Base-by-base conservation (phyloP, 805 yeast genomes). In the Pichia scutulata region DNA sequence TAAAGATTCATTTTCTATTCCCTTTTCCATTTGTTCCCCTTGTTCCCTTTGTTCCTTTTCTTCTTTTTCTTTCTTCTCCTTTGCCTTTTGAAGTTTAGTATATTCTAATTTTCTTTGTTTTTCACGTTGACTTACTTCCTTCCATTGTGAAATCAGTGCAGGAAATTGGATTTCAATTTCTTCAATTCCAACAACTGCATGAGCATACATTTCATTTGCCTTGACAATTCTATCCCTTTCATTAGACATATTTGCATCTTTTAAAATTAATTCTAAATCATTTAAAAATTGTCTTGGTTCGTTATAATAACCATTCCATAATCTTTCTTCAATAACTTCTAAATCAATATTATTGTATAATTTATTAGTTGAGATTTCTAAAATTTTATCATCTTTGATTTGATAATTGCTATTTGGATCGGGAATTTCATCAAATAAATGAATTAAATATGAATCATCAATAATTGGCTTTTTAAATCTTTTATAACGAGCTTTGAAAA, bases 281-380 rank as follows among this genome's bases (percentile, higher is more conserved):
- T 77, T 80, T 58, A 90, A 69, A 61, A 86, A 92, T 64, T 93
- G 97, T 56, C 81, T 83, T 14, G 98, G 97, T 60, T 89, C 97
- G 39, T 88, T 83, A 61, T 93, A 93, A 65, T 69, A 93, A 0
- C 99, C 99, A 66, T 93, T 93, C 99, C 99, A 93, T 49, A 93
- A 68, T 52, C 99, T 75, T 63, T 93, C 98, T 62, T 93, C 99
- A 33, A 93, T 80, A 18, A 89, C 83, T 61, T 93, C 99, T 49
- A 93, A 70, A 61, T 93, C 99, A 86, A 93, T 93, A 59, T 93
- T 93, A 69, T 74, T 77, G 61, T 74, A 92, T 55, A 72, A 75
- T 50, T 78, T 79, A 3, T 93, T 95, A 0, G 95, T 84, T 0
- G 81, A 67, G 12, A 78, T 72, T 60, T 93, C 97, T n/a, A 81